Conservation (phyloP, 352 stramenopile species). For the Globisporangium ultimum region DNA sequence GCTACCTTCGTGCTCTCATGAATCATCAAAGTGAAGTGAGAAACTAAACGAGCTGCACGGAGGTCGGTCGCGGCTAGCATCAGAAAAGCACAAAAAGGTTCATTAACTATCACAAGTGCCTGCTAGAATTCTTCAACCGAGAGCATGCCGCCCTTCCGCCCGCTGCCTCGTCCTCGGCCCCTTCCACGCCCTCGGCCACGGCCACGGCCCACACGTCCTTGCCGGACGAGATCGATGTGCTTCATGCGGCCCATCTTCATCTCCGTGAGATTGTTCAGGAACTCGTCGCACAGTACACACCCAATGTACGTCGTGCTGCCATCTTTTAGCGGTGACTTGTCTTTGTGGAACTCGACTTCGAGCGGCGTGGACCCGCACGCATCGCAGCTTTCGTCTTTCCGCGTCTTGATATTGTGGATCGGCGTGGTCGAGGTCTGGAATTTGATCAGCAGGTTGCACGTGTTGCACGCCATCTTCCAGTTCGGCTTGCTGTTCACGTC, state of each 20-base stretch:
- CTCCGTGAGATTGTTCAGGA: conserved; percentile 39
- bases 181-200: conserved; percentile 17
- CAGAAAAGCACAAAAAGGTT: no score
- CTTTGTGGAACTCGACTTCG: conserved; percentile 46
- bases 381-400: conserved; percentile 17
- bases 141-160: conserved; percentile 19
- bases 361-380: conserved; percentile 28
- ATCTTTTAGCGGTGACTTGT: conserved; percentile 30
- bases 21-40: no score
- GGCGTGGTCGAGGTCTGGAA: conserved; percentile 26
- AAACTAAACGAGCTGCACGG: no score
- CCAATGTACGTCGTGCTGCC: conserved; percentile 26
- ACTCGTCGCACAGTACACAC: conserved; percentile 45
- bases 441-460: conserved; percentile 38
- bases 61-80: no score
- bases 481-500: conserved; percentile 48
- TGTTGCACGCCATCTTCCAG: conserved; percentile 53
- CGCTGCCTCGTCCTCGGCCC: conserved; percentile 9
- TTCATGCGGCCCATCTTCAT: conserved; percentile 35
- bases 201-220: conserved; percentile 14
- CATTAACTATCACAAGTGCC: no score
- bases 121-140: conserved; percentile 24
- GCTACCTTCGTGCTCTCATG: no score
- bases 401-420: conserved; percentile 28
- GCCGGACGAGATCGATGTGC: conserved; percentile 30